These are phyloP conservation scores for Aspergillus carbonarius DNA, from an alignment of 2,329 filamentous ascomycete species.

Conservation along the genomic window DNA sequence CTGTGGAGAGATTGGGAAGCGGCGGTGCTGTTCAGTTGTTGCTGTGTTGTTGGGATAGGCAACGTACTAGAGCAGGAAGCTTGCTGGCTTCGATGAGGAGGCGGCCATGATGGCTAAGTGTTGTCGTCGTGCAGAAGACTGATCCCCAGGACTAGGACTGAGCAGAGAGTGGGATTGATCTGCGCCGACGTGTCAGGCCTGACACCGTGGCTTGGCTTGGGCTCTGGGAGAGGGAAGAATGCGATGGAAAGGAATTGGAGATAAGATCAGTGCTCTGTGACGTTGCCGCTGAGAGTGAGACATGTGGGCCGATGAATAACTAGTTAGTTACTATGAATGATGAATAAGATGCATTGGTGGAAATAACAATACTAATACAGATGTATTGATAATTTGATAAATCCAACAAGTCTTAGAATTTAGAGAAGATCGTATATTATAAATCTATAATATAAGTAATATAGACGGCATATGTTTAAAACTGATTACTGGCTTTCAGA, in stretches of 20 bases:
- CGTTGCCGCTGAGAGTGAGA: conserved; percentile 23
- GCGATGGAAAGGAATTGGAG: neutral
- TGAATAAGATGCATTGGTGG: no score
- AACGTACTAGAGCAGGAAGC: conserved; percentile 71
- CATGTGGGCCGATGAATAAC: no score
- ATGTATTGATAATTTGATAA: no score
- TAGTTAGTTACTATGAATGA: no score
- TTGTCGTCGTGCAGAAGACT: neutral
- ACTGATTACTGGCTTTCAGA: no score
- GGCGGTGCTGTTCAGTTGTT: neutral
- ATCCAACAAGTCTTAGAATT: no score
- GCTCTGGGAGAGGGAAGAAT: neutral
- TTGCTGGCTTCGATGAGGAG: conserved; percentile 61
- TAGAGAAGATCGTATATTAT: no score
- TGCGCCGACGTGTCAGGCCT: neutral
- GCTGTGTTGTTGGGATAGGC: neutral
- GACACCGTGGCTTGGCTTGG: neutral
- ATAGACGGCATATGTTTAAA: no score
- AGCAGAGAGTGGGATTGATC: neutral
- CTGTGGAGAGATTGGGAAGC: neutral
- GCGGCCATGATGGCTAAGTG: conserved; percentile 54
- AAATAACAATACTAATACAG: no score
- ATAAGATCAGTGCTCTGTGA: conserved; percentile 19
- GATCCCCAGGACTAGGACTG: neutral
- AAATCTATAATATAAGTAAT: no score